Conservation (phyloP, 2,329 filamentous ascomycete genomes). For the Septoria petroselini region DNA sequence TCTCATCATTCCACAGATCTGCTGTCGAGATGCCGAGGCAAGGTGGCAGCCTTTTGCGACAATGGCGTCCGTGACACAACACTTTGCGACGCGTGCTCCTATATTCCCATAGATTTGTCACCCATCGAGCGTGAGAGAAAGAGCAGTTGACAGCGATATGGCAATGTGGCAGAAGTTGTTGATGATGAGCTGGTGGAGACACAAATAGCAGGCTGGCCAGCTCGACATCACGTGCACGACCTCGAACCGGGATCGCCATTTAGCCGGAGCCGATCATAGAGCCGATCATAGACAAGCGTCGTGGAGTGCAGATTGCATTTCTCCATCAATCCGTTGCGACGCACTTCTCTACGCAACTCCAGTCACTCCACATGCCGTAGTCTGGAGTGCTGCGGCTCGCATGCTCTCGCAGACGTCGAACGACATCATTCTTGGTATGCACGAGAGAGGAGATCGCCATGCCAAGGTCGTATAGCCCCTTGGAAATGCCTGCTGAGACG, state of each 20-base stretch:
- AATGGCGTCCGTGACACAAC: no score
- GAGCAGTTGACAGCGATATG: no score
- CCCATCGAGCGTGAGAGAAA: no score
- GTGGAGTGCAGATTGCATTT: conserved; percentile 1
- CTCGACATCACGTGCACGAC: no score
- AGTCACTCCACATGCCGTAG: conserved; percentile 7
- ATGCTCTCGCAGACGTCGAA: not conserved
- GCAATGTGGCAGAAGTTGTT: no score
- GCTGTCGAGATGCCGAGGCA: no score
- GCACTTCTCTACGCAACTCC: not conserved
- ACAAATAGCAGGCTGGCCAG: no score
- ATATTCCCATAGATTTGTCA: no score
- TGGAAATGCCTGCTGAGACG: conserved; percentile 3
- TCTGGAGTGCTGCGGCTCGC: not conserved
- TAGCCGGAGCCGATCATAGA: not conserved
- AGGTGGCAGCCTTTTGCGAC: no score
- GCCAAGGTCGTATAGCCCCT: conserved; percentile 1
- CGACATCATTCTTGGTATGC: conserved; percentile 3
- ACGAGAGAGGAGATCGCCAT: not conserved
- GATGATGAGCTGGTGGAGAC: no score
- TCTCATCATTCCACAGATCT: no score
- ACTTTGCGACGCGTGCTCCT: no score
- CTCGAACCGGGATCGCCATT: not conserved
- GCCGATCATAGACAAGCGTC: not conserved
- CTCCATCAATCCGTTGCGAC: conserved; percentile 11